Base-by-base conservation (phyloP, 2,329 filamentous ascomycete genomes). In the Sphaerulina populicola region DNA sequence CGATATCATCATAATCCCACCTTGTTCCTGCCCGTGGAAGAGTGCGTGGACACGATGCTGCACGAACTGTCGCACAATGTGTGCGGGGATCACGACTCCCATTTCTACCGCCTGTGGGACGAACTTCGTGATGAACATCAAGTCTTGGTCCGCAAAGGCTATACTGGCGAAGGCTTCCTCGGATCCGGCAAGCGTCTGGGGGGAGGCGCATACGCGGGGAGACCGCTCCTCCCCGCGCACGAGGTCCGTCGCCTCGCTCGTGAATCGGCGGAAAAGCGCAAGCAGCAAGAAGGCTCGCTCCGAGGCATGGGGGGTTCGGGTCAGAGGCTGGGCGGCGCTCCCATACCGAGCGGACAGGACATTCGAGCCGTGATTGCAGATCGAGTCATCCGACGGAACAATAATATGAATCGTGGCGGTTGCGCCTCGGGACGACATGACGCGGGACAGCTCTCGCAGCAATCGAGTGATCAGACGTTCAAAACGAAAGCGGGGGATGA, bases 41-140 rank as follows among this genome's bases (percentile, higher is more conserved):
- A 86, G 57, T 77, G 95, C 6, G 76, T 88, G 39, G 89, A 96
- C 68, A 97, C 91, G 0, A 86, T 97, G 82, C 80, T 97, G 15
- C 91, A 97, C 66, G 91, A 97, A 74, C 79, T 97, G 2, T 83
- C 81, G n/a, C 91, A 97, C 64, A 95, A 86, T 58, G 79, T 88
- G 9, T 82, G 85, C 67, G 88, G 88, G 0, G 86, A 87, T 1
- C 91, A 97, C 66, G 82, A 96, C 64, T 77, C 75, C 42, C 78
- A 85, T 33, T 97, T 97, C 64, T 82, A 95, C 60, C 82, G 82
- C 0, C 73, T 96, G 4, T 95, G 90, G 88, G 84, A 95, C 60
- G 85, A 94, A 64, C 78, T 96, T 4, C 82, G 91, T 15, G 86
- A 91, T 52, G 90, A 96, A 69, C 83, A 91, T 61, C 80, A 89